Percentiles rank a stretch among this genome's conserved stretches.
phyloP scores from a whole-genome alignment of 108 stramenopile genomes.

The Parietichytrium sp. region DNA sequence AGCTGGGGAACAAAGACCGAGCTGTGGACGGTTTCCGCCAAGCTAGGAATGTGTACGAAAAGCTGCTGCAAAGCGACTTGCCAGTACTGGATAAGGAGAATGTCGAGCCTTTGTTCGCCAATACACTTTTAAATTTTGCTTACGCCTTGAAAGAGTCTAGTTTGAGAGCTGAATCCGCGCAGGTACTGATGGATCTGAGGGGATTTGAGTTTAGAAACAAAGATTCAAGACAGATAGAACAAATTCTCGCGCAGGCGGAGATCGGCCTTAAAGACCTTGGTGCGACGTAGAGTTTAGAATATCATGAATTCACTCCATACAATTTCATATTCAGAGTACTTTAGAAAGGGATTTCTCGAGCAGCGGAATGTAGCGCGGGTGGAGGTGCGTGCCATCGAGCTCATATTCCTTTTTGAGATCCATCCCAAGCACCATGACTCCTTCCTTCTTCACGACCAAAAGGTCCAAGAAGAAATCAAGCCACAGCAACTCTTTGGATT shows the following conservation, averaged over 20 bases:
- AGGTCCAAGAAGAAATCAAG: neutral
- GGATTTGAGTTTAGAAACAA: too few relatives aligned
- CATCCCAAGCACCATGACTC: neutral
- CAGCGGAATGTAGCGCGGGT: neutral
- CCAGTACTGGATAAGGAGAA: too few relatives aligned
- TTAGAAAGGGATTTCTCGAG: neutral
- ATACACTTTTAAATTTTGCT: neutral
- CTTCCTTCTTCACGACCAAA: neutral
- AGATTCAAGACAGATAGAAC: too few relatives aligned
- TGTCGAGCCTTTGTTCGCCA: neutral
- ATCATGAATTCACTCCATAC: too few relatives aligned
- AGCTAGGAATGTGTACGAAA: neutral
- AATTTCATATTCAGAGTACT: too few relatives aligned
- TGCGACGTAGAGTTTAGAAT: too few relatives aligned
- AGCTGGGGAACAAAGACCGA: neutral
- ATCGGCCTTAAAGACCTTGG: too few relatives aligned
- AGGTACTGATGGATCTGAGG: too few relatives aligned
- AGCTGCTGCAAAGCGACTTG: neutral
- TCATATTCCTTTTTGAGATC: neutral
- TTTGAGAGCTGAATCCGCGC: neutral
- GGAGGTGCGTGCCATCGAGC: neutral
- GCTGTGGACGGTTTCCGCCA: neutral
- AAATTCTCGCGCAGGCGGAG: too few relatives aligned
- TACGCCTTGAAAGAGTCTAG: neutral
- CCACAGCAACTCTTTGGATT: neutral